Base-by-base conservation (phyloP, 1,284 basidiomycete species). In the Ganoderma lingzhi region DNA sequence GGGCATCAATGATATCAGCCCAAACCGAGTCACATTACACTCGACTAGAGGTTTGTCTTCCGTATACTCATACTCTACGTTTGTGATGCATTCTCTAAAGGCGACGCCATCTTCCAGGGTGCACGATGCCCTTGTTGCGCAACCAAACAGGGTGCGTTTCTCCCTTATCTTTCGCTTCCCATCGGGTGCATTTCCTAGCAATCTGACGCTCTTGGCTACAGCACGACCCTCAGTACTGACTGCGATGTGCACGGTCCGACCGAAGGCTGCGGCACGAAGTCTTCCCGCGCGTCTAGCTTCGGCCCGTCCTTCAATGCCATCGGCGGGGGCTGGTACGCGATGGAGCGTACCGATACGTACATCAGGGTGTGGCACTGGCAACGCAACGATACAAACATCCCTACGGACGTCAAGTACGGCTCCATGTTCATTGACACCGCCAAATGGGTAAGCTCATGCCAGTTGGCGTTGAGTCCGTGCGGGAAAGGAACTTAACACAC, bases 311-410 rank as follows among this genome's bases (percentile, higher is more conserved):
- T 90, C 81, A 91, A 91, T 76, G 78, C 72, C 39, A 84, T 83
- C 68, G 85, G 87, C n/a, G 90, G 89, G 32, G 87, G 88, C 74
- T 89, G 86, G 86, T 74, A 74, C 55, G 87, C 85, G 0, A 81
- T 88, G 71, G 87, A 90, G 74, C 83, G 87, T 53, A 87, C 85
- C 2, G 71, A 76, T 30, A 76, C 78, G 0, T 84, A 80, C 75
- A 85, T 89, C 76, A 87, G 85, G 70, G 81, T 89, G 65, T 90
- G 87, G 87, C 90, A 89, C 79, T 90, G 88, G 88, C 75, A 85
- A 2, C 82, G 87, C 63, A 76, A 77, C 63, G 81, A 77, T 35
- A 71, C 75, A 1, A 80, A 74, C 51, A 82, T 88, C 30, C 89
- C 88, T 3, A 71, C 74, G 2, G 85, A 86, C 69, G 84, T 89